Percentiles rank a stretch among this genome's conserved stretches.
Evolutionary conservation across 371 early-diverging fungal genomes (phyloP).

Genomic region (Smittium culicis): DNA sequence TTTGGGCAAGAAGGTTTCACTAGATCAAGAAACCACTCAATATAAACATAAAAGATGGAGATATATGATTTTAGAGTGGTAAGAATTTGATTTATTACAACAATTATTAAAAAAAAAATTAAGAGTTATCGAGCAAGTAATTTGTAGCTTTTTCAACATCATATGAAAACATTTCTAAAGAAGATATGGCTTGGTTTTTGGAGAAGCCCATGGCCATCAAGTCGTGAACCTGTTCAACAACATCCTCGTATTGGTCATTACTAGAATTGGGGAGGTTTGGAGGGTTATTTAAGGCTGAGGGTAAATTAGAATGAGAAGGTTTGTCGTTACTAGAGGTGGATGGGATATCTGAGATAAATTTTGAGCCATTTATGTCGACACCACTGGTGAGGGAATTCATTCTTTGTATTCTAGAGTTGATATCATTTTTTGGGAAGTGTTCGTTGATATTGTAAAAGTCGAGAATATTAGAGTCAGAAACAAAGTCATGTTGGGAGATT

Average conservation of each 20-base stretch:
- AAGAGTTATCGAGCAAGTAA: slow-evolving; percentile 50
- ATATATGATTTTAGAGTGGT: too few species aligned
- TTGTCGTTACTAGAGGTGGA: not conserved
- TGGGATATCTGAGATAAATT: not conserved
- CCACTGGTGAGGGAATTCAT: not conserved
- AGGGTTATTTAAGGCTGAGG: not conserved
- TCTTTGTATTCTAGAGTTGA: not conserved
- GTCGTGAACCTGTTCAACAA: slow-evolving; percentile 35
- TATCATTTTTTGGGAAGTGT: not conserved
- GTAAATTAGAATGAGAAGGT: not conserved
- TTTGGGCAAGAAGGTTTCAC: too few species aligned
- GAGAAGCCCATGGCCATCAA: slow-evolving; percentile 67
- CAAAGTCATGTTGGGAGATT: slow-evolving; percentile 12
- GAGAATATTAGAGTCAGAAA: not conserved
- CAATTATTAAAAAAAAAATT: slow-evolving; percentile 1
- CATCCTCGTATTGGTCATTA: not conserved
- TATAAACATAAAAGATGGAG: too few species aligned
- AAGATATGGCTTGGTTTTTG: slow-evolving; percentile 53
- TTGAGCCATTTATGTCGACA: not conserved
- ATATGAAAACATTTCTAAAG: slow-evolving; percentile 62
- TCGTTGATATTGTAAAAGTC: not conserved
- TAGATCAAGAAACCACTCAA: too few species aligned
- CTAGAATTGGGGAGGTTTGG: not conserved
- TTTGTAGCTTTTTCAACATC: slow-evolving; percentile 65
- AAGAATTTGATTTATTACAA: too few species aligned